Evolutionary conservation across 495 filamentous ascomycete species (phyloP).

Genomic region (Hypoxylon crocopeplum): DNA sequence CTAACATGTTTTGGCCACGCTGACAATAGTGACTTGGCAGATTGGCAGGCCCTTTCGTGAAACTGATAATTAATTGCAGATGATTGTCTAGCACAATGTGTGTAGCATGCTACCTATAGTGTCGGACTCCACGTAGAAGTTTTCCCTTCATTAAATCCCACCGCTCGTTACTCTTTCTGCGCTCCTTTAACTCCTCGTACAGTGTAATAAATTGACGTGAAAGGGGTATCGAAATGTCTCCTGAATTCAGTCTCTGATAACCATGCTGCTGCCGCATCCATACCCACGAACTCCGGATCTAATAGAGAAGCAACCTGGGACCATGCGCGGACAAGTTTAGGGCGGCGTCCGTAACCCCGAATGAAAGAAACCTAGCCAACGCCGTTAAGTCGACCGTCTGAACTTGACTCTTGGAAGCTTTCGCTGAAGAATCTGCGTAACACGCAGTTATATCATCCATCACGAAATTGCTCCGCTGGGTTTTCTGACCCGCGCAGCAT

Average conservation of each 20-base stretch:
- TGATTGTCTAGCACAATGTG: neutral
- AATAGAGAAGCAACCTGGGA: too few relatives aligned
- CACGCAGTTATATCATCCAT: neutral
- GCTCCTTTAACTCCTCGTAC: slow-evolving; percentile 17
- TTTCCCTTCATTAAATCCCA: neutral
- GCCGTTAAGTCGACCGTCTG: neutral
- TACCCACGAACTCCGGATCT: slow-evolving; percentile 8
- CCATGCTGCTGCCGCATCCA: neutral
- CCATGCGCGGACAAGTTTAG: too few relatives aligned
- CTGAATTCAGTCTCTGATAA: slow-evolving; percentile 25
- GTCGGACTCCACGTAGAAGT: neutral
- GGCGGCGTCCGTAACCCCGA: neutral
- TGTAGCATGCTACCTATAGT: slow-evolving; percentile 5
- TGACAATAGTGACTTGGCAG: too few relatives aligned
- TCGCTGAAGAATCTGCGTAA: neutral
- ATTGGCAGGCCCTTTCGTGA: too few relatives aligned
- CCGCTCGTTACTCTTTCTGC: neutral
- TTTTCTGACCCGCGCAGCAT: slow-evolving; percentile 53
- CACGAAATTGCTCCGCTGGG: slow-evolving; percentile 4
- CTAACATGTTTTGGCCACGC: too few relatives aligned
- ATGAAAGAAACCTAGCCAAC: slow-evolving; percentile 2
- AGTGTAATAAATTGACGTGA: slow-evolving; percentile 16
- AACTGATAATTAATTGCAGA: neutral
- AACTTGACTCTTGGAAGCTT: neutral
- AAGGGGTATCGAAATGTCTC: slow-evolving; percentile 32